phyloP scores from a whole-genome alignment of 768 basidiomycete genomes.

The Symmetrospora coprosmae region DNA sequence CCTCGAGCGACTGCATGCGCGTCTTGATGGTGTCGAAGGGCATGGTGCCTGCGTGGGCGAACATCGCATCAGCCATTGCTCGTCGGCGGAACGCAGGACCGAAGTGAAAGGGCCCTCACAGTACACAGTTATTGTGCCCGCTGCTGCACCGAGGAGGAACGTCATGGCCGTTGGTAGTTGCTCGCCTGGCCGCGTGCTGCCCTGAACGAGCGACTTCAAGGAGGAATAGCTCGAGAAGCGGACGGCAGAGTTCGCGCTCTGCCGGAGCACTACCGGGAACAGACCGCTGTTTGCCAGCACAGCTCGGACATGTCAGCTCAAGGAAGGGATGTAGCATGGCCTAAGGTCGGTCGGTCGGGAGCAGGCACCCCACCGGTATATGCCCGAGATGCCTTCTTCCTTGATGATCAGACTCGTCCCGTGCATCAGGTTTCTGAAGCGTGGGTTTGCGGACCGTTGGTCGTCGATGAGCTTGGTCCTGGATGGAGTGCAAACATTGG shows the following conservation, averaged over 20 bases:
- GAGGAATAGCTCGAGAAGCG: conserved; percentile 11
- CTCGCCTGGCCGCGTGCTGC: conserved; percentile 66
- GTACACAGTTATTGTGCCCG: conserved; percentile 89
- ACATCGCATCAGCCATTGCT: not conserved
- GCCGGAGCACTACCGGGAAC: conserved; percentile 67
- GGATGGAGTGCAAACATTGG: not conserved
- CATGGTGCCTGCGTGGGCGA: not conserved
- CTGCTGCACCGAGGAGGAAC: conserved; percentile 83
- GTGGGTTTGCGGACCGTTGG: conserved; percentile 65
- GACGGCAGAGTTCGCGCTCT: conserved; percentile 93
- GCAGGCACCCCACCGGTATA: conserved; percentile 63
- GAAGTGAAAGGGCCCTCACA: conserved; percentile 43
- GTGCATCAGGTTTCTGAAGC: conserved; percentile 73
- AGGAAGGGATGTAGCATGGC: not conserved
- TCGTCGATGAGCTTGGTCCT: conserved; percentile 98
- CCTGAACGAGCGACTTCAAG: conserved; percentile 60
- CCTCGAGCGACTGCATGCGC: conserved; percentile 86
- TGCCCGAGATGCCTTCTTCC: conserved; percentile 62
- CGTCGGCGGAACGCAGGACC: conserved; percentile 16
- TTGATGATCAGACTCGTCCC: conserved; percentile 65
- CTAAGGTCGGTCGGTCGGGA: conserved; percentile 62
- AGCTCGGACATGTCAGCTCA: too few relatives aligned
- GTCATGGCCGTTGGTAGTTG: conserved; percentile 73
- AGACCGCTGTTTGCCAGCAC: not conserved
- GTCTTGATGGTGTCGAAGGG: conserved; percentile 76